Percentiles rank a stretch among this genome's conserved stretches.
phyloP scores from a whole-genome alignment of 2,329 filamentous ascomycete species.

The Lomentospora prolificans region DNA sequence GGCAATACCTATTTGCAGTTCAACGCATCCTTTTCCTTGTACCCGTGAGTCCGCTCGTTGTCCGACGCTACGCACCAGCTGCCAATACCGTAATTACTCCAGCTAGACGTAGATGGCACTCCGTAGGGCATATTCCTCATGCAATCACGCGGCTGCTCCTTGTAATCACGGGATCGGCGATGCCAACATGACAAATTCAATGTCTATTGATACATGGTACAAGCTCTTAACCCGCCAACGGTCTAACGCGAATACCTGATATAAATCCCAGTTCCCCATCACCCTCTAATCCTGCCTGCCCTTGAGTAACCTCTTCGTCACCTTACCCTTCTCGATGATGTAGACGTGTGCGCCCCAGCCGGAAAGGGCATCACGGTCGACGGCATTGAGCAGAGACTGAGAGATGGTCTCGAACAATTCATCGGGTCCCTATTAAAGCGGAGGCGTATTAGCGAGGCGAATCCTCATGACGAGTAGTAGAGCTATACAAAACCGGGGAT shows the following conservation, averaged over 20 bases:
- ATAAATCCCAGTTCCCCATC: conserved; percentile 8
- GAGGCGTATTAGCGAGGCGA: not conserved
- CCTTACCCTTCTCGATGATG: conserved; percentile 99
- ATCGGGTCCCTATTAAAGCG: conserved; percentile 59
- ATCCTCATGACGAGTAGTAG: not conserved
- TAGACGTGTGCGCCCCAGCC: conserved; percentile 99
- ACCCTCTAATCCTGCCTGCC: conserved; percentile 74
- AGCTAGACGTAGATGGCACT: no score
- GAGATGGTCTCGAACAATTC: conserved; percentile 98
- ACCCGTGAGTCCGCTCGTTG: no score
- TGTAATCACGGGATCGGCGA: not conserved
- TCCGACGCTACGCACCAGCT: no score
- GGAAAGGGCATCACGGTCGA: conserved; percentile 91
- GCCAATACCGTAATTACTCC: no score
- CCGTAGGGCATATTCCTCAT: no score
- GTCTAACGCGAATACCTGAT: not conserved
- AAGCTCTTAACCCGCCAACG: not conserved
- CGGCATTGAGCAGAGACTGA: conserved; percentile 87
- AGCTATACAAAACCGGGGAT: no score
- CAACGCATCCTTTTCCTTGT: not conserved
- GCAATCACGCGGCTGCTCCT: no score
- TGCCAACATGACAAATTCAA: not conserved
- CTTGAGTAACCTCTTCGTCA: conserved; percentile 97
- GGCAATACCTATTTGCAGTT: not conserved
- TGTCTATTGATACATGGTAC: conserved; percentile 10